Percentiles rank a stretch among this genome's conserved stretches.
These are phyloP conservation scores for Leccinum longicurvipes DNA, from an alignment of 768 basidiomycete genomes.

Conservation along the genomic window DNA sequence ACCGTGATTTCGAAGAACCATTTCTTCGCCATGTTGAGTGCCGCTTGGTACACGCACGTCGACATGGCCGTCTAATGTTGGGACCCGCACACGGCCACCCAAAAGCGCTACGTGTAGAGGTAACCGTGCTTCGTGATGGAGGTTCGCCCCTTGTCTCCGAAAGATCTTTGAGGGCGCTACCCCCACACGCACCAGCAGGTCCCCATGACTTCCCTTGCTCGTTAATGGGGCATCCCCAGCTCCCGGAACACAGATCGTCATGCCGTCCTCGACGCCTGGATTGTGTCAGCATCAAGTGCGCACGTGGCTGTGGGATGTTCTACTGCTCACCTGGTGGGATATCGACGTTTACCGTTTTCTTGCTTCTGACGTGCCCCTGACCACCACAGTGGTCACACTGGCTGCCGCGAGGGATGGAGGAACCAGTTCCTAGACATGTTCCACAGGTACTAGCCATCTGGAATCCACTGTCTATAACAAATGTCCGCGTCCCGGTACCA, in stretches of 20 bases:
- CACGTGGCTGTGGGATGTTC: not conserved
- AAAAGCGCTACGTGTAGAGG: conserved; percentile 89
- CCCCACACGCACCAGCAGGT: conserved; percentile 82
- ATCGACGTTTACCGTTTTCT: conserved; percentile 74
- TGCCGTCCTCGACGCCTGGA: conserved; percentile 90
- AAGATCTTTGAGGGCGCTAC: conserved; percentile 84
- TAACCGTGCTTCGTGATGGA: conserved; percentile 87
- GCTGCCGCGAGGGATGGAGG: conserved; percentile 70
- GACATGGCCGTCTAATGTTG: conserved; percentile 93
- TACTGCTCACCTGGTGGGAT: conserved; percentile 74
- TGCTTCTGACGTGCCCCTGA: conserved; percentile 80
- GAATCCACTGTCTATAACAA: conserved; percentile 90
- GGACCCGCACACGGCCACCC: conserved; percentile 90
- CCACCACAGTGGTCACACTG: conserved; percentile 83
- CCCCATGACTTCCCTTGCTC: conserved; percentile 76
- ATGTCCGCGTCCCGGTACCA: conserved; percentile 85
- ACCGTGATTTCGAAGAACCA: conserved; percentile 88
- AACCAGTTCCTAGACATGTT: conserved; percentile 78
- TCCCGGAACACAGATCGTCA: conserved; percentile 78
- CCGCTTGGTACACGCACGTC: conserved; percentile 90
- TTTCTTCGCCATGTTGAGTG: conserved; percentile 96
- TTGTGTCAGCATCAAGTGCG: conserved; percentile 7
- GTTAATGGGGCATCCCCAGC: conserved; percentile 82
- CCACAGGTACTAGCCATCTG: conserved; percentile 93
- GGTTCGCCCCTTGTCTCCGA: conserved; percentile 84